Base-by-base conservation (phyloP, 495 filamentous ascomycete genomes). In the Recurvomyces mirabilis region DNA sequence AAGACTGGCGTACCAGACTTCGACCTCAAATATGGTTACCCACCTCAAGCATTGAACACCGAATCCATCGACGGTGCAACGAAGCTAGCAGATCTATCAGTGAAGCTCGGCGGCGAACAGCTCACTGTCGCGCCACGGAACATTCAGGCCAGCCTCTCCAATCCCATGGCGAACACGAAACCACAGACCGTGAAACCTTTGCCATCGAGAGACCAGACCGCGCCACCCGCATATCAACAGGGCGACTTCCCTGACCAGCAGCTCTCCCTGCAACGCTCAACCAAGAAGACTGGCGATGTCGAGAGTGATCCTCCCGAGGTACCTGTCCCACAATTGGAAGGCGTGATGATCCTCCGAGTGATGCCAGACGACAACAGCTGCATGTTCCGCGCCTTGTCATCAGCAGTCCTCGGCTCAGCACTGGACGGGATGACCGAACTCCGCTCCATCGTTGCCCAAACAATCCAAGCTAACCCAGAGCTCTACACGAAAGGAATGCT, bases 291-390 rank as follows among this genome's bases (percentile, higher is more conserved):
- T 9, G 35, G 54, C 18, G 52, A 62, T n/a, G 53, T 59, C 29
- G 63, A 65, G 10, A 54, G 35, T 21, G 83, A 88, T 52, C 75
- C 82, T 5, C 83, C 83, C 0, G 81, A 85, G 54, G 58, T 85
- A n/a, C 66, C 75, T 0, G 65, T 84, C 2, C 68, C 77, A 18
- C 65, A 70, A 17, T 77, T 74, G 41, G 66, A 66, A 9, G 78
- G 78, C 20, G 83, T 75, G 0, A 64, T 87, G 20, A 78, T 94
- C 22, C 75, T 95, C 4, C 79, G 91, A 2, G 85, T 96, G 25
- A 95, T 98, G 91, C 85, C 88, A 9, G 91, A 95, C 57, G 91
- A 98, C 60, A 95, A 95, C 62, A 83, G 78, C 33, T 98, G 91
- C 62, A 78, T 96, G 47, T 98, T 96, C 62, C 82, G 87, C 9